These are phyloP conservation scores for Rostrohypoxylon terebratum DNA, from an alignment of 495 filamentous ascomycete species.

Conservation along the genomic window DNA sequence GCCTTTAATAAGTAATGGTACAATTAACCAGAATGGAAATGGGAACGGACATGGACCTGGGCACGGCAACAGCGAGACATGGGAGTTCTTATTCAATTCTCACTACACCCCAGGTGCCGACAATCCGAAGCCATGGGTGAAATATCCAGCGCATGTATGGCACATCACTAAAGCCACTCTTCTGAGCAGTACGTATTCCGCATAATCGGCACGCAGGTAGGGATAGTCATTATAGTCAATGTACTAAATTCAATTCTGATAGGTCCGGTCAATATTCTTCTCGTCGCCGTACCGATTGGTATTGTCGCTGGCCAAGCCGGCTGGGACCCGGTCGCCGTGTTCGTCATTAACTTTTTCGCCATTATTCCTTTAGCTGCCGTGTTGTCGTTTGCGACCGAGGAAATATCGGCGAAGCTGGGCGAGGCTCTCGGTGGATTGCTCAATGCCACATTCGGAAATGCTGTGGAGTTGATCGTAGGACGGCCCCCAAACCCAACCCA, in stretches of 20 bases:
- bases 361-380: constrained; percentile 94
- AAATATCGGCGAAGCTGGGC: constrained; percentile 84
- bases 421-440: constrained; percentile 91
- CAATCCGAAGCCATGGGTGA: constrained; percentile 64
- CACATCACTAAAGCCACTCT: constrained; percentile 66
- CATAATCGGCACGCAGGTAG: not conserved
- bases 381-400: constrained; percentile 95
- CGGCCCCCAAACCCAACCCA: constrained; percentile 30
- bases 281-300: constrained; percentile 90
- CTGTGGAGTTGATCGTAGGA: constrained; percentile 95
- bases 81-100: constrained; percentile 60
- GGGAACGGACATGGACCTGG: not conserved
- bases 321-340: constrained; percentile 82
- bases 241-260: constrained; percentile 11
- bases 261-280: constrained; percentile 86
- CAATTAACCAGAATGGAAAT: constrained; percentile 34
- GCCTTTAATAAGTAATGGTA: constrained; percentile 47
- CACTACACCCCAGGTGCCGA: constrained; percentile 60
- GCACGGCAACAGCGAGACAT: constrained; percentile 43
- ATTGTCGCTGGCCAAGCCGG: constrained; percentile 79
- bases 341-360: constrained; percentile 92
- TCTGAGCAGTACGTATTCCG: constrained; percentile 62
- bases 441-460: constrained; percentile 98
- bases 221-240: constrained; percentile 10
- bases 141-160: constrained; percentile 66